Evolutionary conservation across 2,329 filamentous ascomycete genomes (phyloP).

Genomic region (Blastomyces emzantsi): DNA sequence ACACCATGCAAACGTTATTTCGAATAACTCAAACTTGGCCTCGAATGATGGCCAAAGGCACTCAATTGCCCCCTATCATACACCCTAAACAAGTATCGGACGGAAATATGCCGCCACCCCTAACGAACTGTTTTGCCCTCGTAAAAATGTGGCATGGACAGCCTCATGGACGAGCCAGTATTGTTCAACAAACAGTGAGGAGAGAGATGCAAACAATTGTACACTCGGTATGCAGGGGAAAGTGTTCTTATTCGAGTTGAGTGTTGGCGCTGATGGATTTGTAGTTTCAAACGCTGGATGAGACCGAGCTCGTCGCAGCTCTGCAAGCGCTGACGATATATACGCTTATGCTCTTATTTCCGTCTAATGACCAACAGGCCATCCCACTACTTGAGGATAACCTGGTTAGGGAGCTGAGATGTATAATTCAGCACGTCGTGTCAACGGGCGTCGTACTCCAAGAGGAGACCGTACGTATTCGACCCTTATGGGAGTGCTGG

Average conservation of each 20-base stretch:
- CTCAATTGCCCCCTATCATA: slow-evolving; percentile 32
- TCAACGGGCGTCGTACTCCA: slow-evolving; percentile 26
- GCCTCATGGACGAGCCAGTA: slow-evolving; percentile 21
- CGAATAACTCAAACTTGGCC: slow-evolving; percentile 33
- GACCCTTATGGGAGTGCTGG: slow-evolving; percentile 32
- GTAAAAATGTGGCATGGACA: slow-evolving; percentile 33
- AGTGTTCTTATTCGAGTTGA: background rate
- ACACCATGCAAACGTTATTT: slow-evolving; percentile 30
- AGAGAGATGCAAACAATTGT: slow-evolving; percentile 28
- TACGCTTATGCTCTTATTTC: slow-evolving; percentile 33
- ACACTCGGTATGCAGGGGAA: slow-evolving; percentile 20
- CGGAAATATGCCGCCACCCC: slow-evolving; percentile 21
- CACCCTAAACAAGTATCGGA: slow-evolving; percentile 23
- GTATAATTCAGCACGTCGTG: slow-evolving; percentile 19
- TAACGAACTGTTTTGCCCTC: slow-evolving; percentile 31
- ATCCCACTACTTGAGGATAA: slow-evolving; percentile 19
- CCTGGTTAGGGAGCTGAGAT: slow-evolving; percentile 26
- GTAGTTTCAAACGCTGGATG: slow-evolving; percentile 28
- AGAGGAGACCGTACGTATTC: slow-evolving; percentile 26
- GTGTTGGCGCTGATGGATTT: background rate
- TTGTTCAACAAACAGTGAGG: slow-evolving; percentile 27
- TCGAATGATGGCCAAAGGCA: slow-evolving; percentile 31
- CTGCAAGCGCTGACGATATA: slow-evolving; percentile 34
- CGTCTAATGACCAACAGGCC: slow-evolving; percentile 19
- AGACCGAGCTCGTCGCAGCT: slow-evolving; percentile 27